phyloP scores from a whole-genome alignment of 768 basidiomycete genomes.

The Macrolepiota albuminosa region DNA sequence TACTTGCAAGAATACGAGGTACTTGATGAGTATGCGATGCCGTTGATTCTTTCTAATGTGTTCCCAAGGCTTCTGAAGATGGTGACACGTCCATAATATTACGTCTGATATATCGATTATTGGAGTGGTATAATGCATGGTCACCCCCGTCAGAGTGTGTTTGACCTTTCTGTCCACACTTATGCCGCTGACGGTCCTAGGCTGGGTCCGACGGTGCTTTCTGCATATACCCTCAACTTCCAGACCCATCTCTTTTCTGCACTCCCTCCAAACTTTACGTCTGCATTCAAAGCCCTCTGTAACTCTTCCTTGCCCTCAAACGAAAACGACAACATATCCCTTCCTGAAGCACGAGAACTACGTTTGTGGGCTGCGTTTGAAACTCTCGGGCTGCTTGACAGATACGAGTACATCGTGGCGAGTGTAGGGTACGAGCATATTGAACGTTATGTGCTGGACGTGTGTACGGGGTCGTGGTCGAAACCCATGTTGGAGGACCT shows the following conservation, averaged over 20 bases:
- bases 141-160: constrained; percentile 60
- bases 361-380: constrained; percentile 60
- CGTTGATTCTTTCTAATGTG: not conserved
- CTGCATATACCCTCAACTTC: constrained; percentile 61
- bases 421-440: constrained; percentile 86
- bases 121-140: constrained; percentile 79
- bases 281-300: constrained; percentile 65
- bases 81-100: constrained; percentile 38
- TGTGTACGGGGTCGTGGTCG: constrained; percentile 68
- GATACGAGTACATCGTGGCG: constrained; percentile 80
- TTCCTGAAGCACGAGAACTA: constrained; percentile 18
- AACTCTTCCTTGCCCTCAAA: constrained; percentile 47
- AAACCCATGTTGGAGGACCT: constrained; percentile 56
- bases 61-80: constrained; percentile 38
- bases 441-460: constrained; percentile 62
- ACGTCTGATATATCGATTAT: constrained; percentile 51
- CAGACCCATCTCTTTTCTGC: constrained; percentile 71
- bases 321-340: constrained; percentile 15
- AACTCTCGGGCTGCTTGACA: constrained; percentile 69
- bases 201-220: constrained; percentile 42
- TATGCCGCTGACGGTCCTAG: constrained; percentile 29
- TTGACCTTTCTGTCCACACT: not conserved
- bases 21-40: not conserved
- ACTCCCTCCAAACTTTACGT: constrained; percentile 63
- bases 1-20: constrained; percentile 66